These are phyloP conservation scores for Pythium chondricola DNA, from an alignment of 352 stramenopile species.

Conservation along the genomic window DNA sequence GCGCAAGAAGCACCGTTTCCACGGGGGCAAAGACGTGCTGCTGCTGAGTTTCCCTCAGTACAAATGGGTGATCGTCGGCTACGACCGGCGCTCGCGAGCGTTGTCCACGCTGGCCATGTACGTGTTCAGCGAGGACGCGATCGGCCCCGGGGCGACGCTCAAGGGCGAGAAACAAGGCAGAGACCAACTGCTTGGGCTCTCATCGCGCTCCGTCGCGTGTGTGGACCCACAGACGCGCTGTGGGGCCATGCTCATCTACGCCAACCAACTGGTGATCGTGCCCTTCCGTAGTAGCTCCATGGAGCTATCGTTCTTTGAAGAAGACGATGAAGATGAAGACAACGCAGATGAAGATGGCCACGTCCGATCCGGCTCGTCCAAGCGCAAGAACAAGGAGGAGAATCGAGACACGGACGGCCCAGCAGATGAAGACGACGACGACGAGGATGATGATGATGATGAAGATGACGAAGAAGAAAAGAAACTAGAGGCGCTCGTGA, in stretches of 20 bases:
- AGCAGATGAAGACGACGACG: constrained; percentile 33
- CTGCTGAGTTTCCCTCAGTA: constrained; percentile 66
- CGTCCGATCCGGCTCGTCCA: not conserved
- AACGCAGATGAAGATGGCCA: constrained; percentile 33
- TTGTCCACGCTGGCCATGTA: constrained; percentile 75
- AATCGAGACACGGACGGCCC: constrained; percentile 7
- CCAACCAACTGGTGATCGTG: constrained; percentile 76
- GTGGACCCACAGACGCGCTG: constrained; percentile 77
- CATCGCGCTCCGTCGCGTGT: constrained; percentile 35
- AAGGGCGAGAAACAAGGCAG: constrained; percentile 75
- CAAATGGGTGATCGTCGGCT: constrained; percentile 82
- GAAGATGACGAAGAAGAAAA: constrained; percentile 80
- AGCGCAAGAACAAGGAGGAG: constrained; percentile 9
- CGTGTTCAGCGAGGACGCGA: constrained; percentile 73
- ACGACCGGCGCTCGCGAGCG: constrained; percentile 37
- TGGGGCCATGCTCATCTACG: constrained; percentile 78
- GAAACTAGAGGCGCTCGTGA: constrained; percentile 63
- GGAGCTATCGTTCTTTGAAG: constrained; percentile 73
- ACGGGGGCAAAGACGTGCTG: constrained; percentile 65
- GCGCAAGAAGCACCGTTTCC: constrained; percentile 67
- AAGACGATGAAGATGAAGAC: constrained; percentile 69
- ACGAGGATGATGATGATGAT: constrained; percentile 71
- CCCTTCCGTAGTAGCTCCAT: constrained; percentile 75
- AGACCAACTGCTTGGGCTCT: constrained; percentile 67
- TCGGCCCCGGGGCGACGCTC: constrained; percentile 70